phyloP scores from a whole-genome alignment of 192 early-diverging fungal species.

The Dissophora ornata region DNA sequence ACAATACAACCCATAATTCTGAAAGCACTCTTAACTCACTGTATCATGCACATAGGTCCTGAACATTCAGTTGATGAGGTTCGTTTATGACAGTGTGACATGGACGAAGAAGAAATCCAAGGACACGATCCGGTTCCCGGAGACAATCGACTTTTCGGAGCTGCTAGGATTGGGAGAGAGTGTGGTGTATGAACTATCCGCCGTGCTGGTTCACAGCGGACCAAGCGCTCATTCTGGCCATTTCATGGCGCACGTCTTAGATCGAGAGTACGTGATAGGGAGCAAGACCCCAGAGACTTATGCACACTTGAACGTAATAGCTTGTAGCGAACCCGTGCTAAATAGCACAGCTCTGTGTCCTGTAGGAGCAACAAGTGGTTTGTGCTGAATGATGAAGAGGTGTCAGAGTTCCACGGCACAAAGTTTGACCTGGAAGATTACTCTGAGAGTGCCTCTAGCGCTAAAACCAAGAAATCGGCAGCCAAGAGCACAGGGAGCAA shows the following conservation, averaged over 20 bases:
- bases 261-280: slow-evolving; percentile 30
- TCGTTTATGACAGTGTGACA: slow-evolving; percentile 39
- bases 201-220: slow-evolving; percentile 55
- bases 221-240: slow-evolving; percentile 56
- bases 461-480: slow-evolving; percentile 19
- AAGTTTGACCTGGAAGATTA: slow-evolving; percentile 41
- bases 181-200: slow-evolving; percentile 42
- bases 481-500: slow-evolving; percentile 1
- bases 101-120: slow-evolving; percentile 56
- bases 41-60: slow-evolving; percentile 16
- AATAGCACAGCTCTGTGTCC: no score
- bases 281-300: no score
- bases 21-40: no score
- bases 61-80: slow-evolving; percentile 57
- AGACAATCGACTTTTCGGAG: slow-evolving; percentile 32
- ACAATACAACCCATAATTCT: no score
- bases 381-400: slow-evolving; percentile 55
- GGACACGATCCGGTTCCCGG: slow-evolving; percentile 42
- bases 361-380: slow-evolving; percentile 52
- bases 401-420: slow-evolving; percentile 32
- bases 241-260: slow-evolving; percentile 49
- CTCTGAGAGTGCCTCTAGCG: background rate
- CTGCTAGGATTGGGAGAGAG: slow-evolving; percentile 16
- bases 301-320: no score
- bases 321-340: no score